These are phyloP conservation scores for Conticribra guillardii DNA, from an alignment of 108 stramenopile species.

Conservation along the genomic window DNA sequence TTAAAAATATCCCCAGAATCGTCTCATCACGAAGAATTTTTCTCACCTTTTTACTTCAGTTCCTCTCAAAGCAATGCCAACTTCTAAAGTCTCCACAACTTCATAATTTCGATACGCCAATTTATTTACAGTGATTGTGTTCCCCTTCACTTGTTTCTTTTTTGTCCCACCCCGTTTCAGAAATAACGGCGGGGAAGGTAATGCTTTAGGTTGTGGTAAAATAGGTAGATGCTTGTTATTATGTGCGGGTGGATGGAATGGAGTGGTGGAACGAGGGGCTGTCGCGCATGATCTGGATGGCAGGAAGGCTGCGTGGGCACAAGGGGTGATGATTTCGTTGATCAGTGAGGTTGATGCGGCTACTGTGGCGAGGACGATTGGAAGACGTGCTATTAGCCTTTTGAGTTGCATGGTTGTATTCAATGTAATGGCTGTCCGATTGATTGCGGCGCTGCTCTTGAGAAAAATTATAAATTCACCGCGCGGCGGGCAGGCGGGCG, in stretches of 20 bases:
- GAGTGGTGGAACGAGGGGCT: no score
- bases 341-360: no score
- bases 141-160: conserved; percentile 48
- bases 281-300: not conserved
- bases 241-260: not conserved
- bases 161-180: conserved; percentile 48
- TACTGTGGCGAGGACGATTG: no score
- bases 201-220: not conserved
- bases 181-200: conserved; percentile 8
- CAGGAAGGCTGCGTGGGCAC: not conserved
- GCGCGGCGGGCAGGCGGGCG: no score
- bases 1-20: no score
- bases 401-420: no score
- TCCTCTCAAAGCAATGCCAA: conserved; percentile 75
- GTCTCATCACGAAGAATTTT: no score
- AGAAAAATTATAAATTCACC: no score
- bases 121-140: conserved; percentile 46
- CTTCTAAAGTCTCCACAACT: conserved; percentile 80
- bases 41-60: conserved; percentile 77
- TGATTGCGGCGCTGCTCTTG: no score
- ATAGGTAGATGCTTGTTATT: conserved; percentile 1
- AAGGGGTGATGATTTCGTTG: no score
- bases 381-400: no score
- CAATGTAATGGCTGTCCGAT: no score
- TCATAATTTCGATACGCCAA: conserved; percentile 60